Evolutionary conservation across 805 yeast species (phyloP).

Genomic region (Metschnikowia rubicola): DNA sequence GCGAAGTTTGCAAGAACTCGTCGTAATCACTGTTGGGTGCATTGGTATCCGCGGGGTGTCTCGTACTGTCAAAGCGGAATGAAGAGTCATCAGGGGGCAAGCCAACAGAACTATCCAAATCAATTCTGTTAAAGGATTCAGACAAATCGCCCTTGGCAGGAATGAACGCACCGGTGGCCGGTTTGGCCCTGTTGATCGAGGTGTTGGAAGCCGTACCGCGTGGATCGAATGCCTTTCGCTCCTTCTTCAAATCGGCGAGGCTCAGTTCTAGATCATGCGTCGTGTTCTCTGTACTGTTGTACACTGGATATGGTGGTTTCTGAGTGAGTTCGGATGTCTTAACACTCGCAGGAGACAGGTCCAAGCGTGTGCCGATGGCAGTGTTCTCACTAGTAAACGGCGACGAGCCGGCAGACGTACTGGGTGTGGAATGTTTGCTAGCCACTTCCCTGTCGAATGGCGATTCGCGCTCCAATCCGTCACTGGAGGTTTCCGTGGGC

Average conservation of each 20-base stretch:
- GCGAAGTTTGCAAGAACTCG: slow-evolving; percentile 19
- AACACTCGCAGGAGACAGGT: slow-evolving; percentile 8
- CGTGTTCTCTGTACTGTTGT: background rate
- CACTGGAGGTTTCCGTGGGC: slow-evolving; percentile 4
- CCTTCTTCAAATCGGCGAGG: slow-evolving; percentile 25
- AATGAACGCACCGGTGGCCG: background rate
- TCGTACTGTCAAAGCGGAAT: slow-evolving; percentile 1
- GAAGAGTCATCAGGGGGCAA: slow-evolving; percentile 9
- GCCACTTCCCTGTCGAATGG: slow-evolving; percentile 2
- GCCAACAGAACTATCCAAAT: background rate
- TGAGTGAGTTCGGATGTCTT: slow-evolving; percentile 11
- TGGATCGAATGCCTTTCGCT: slow-evolving; percentile 21
- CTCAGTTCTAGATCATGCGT: slow-evolving; percentile 21
- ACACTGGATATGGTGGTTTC: slow-evolving; percentile 12
- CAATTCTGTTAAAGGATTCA: slow-evolving; percentile 3
- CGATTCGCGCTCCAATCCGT: background rate
- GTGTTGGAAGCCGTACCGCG: slow-evolving; percentile 2
- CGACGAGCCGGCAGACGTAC: slow-evolving; percentile 11
- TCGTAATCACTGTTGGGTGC: slow-evolving; percentile 21
- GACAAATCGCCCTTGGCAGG: slow-evolving; percentile 10
- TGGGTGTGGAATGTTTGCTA: slow-evolving; percentile 4
- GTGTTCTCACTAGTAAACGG: too few relatives aligned
- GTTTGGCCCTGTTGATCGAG: background rate
- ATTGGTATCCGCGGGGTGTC: slow-evolving; percentile 7
- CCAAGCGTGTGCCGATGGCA: too few relatives aligned